Conservation (phyloP, 2,329 filamentous ascomycete species). For the Pseudofabraea citricarpa region DNA sequence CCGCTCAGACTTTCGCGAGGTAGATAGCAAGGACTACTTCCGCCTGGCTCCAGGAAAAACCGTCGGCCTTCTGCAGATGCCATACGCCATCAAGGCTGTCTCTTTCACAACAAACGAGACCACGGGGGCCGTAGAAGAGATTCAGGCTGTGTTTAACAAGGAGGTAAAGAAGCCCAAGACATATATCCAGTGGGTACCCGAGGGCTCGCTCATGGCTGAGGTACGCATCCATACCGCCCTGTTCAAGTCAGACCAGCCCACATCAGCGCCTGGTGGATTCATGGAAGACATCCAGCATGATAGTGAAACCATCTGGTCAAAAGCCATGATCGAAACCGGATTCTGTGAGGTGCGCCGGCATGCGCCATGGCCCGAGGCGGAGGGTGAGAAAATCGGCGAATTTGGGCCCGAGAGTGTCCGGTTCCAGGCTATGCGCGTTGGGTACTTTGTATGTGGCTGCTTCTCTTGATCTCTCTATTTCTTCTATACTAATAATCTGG, state of each 20-base stretch:
- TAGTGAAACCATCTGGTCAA: constrained; percentile 72
- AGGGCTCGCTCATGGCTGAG: constrained; percentile 64
- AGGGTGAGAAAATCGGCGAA: constrained; percentile 59
- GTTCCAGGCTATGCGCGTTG: constrained; percentile 88
- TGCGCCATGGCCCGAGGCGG: constrained; percentile 76
- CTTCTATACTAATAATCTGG: constrained; percentile 3
- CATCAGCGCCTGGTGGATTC: constrained; percentile 75
- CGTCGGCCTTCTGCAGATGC: constrained; percentile 68
- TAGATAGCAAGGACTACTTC: constrained; percentile 70
- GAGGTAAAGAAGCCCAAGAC: constrained; percentile 74
- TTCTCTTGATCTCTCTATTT: not conserved
- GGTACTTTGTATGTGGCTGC: constrained; percentile 52
- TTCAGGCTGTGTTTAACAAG: constrained; percentile 65
- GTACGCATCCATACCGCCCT: constrained; percentile 76
- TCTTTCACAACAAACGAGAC: constrained; percentile 63
- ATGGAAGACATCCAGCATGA: constrained; percentile 79
- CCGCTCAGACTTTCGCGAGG: constrained; percentile 70
- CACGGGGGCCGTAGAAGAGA: constrained; percentile 59
- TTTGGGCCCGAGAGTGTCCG: constrained; percentile 69
- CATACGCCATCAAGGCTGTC: constrained; percentile 64
- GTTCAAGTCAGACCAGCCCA: constrained; percentile 83
- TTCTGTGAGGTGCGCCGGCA: constrained; percentile 70
- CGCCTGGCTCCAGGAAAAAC: constrained; percentile 70
- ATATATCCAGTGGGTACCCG: constrained; percentile 86
- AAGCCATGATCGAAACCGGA: constrained; percentile 78